Conservation (phyloP, 2,329 filamentous ascomycete genomes). For the Trichoderma semiorbis region DNA sequence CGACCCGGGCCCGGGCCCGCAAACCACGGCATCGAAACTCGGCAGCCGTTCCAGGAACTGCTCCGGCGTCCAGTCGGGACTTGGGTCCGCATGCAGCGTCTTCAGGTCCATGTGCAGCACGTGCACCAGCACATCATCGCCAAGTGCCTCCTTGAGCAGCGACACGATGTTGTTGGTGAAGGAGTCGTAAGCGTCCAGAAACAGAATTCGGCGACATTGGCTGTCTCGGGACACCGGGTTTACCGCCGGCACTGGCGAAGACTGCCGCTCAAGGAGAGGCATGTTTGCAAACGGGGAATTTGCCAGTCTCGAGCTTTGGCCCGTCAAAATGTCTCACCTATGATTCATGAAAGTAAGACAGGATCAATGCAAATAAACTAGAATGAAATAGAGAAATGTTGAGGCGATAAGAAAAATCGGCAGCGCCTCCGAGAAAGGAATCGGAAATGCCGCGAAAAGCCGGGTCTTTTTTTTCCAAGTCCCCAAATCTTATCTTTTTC, state of each 20-base stretch:
- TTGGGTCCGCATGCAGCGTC: slow-evolving; percentile 64
- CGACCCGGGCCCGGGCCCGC: slow-evolving; percentile 85
- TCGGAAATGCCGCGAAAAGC: slow-evolving; percentile 8
- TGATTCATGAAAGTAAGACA: background rate
- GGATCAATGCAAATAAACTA: background rate
- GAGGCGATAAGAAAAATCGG: background rate
- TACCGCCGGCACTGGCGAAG: background rate
- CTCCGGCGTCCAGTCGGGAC: slow-evolving; percentile 45
- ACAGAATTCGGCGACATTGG: slow-evolving; percentile 59
- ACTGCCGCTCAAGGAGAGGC: slow-evolving; percentile 14
- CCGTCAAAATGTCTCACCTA: background rate
- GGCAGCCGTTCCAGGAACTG: slow-evolving; percentile 38
- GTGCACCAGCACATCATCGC: slow-evolving; percentile 59
- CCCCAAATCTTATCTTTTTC: background rate
- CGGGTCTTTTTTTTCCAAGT: background rate
- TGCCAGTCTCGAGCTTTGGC: background rate
- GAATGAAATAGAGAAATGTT: background rate
- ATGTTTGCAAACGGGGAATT: background rate
- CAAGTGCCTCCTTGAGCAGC: slow-evolving; percentile 67
- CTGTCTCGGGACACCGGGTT: background rate
- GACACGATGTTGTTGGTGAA: slow-evolving; percentile 94
- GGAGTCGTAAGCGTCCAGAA: slow-evolving; percentile 94
- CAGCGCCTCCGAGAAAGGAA: background rate
- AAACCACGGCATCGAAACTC: slow-evolving; percentile 78
- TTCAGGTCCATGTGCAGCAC: slow-evolving; percentile 37